Conservation (phyloP, 345 rosid genomes). For the Cardiospermum halicacabum region DNA sequence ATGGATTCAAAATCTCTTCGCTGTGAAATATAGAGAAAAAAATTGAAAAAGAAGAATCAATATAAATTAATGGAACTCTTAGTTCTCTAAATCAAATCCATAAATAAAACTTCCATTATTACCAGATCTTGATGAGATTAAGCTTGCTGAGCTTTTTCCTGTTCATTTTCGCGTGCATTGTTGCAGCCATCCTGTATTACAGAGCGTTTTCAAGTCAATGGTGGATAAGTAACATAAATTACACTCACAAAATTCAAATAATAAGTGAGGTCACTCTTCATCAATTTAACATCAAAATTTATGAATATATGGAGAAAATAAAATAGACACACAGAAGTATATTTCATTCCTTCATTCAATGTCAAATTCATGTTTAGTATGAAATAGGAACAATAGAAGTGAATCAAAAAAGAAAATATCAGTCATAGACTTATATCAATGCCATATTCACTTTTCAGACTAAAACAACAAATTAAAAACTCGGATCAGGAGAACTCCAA, state of each 20-base stretch:
- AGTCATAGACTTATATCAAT: too few relatives aligned
- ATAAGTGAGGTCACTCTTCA: neutral
- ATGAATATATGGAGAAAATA: too few relatives aligned
- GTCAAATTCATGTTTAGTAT: too few relatives aligned
- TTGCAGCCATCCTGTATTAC: slow-evolving; percentile 80
- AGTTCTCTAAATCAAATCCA: neutral
- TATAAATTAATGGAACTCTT: slow-evolving; percentile 1
- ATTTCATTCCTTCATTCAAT: too few relatives aligned
- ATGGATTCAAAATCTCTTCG: slow-evolving; percentile 87
- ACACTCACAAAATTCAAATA: too few relatives aligned
- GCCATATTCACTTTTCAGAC: too few relatives aligned
- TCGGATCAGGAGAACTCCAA: neutral
- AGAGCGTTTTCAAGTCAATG: slow-evolving; percentile 4
- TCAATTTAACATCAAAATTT: too few relatives aligned
- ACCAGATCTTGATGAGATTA: slow-evolving; percentile 76
- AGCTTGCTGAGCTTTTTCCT: slow-evolving; percentile 68
- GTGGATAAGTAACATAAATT: too few relatives aligned
- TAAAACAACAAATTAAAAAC: neutral
- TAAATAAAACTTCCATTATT: neutral
- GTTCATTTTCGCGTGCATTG: slow-evolving; percentile 77
- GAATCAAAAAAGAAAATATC: too few relatives aligned
- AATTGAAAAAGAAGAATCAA: neutral
- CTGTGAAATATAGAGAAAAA: slow-evolving; percentile 25
- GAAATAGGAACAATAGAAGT: too few relatives aligned
- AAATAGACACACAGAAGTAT: too few relatives aligned